These are phyloP conservation scores for Pythium plurisporium DNA, from an alignment of 352 stramenopile species.

Conservation along the genomic window DNA sequence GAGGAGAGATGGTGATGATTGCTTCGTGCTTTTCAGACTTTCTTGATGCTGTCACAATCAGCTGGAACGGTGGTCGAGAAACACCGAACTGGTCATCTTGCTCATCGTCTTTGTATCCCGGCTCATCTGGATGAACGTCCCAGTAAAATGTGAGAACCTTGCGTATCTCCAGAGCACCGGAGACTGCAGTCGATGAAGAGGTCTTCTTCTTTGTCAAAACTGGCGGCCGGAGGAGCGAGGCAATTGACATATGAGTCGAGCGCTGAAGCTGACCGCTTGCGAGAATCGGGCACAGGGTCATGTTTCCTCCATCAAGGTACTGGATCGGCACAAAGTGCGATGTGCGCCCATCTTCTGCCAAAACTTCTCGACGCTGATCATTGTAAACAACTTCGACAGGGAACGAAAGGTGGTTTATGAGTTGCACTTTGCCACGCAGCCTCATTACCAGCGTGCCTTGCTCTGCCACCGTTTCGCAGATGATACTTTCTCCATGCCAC, in stretches of 20 bases:
- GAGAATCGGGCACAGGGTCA: constrained; percentile 71
- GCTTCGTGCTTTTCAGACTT: constrained; percentile 80
- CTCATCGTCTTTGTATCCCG: not conserved
- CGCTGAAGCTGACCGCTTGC: constrained; percentile 51
- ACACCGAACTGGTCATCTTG: constrained; percentile 30
- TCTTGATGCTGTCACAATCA: constrained; percentile 61
- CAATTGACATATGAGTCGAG: constrained; percentile 57
- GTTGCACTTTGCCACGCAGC: constrained; percentile 71
- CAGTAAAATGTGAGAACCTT: constrained; percentile 77
- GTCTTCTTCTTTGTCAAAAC: constrained; percentile 17
- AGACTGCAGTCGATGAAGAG: constrained; percentile 26
- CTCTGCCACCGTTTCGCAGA: constrained; percentile 82
- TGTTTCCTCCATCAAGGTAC: constrained; percentile 59
- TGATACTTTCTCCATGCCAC: constrained; percentile 76
- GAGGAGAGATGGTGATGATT: constrained; percentile 58
- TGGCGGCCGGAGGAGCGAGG: constrained; percentile 39
- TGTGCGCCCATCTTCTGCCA: constrained; percentile 37
- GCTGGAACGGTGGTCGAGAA: constrained; percentile 61
- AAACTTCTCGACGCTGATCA: constrained; percentile 43
- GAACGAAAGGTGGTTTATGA: constrained; percentile 69
- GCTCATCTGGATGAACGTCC: constrained; percentile 46
- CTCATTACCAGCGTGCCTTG: constrained; percentile 79
- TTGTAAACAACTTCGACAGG: constrained; percentile 81
- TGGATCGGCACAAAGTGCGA: constrained; percentile 81
- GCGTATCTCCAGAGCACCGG: constrained; percentile 48